Conservation (phyloP, 2,329 filamentous ascomycete genomes). For the Diaporthe vexans region DNA sequence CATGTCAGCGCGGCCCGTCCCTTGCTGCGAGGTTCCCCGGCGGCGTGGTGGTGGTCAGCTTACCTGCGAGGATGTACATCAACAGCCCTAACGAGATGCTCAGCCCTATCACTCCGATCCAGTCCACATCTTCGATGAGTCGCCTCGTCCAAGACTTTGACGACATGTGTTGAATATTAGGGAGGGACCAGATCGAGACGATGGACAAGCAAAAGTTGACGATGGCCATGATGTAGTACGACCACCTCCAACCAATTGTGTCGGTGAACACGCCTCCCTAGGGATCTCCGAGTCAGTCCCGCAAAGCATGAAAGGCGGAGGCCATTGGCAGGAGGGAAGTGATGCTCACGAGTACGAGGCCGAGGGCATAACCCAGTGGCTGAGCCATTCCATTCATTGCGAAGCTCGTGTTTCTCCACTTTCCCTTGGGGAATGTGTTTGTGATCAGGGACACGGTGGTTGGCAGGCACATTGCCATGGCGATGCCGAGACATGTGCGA, state of each 20-base stretch:
- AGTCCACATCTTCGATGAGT: constrained; percentile 62
- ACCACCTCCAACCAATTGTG: constrained; percentile 62
- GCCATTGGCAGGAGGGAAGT: background rate
- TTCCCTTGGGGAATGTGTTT: constrained; percentile 53
- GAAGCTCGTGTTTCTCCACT: constrained; percentile 57
- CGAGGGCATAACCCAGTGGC: constrained; percentile 62
- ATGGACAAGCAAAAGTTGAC: constrained; percentile 55
- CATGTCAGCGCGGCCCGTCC: constrained; percentile 16
- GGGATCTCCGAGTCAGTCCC: too few relatives aligned
- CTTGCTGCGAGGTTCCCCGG: background rate
- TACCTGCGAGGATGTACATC: constrained; percentile 63
- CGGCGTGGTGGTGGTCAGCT: constrained; percentile 15
- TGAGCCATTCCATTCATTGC: constrained; percentile 60
- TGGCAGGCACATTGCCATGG: constrained; percentile 55
- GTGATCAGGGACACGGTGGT: constrained; percentile 55
- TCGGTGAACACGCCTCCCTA: constrained; percentile 62
- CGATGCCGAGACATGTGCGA: constrained; percentile 51
- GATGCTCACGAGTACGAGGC: constrained; percentile 48
- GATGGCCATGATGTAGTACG: constrained; percentile 57
- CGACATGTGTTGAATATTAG: constrained; percentile 44
- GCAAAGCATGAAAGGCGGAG: background rate
- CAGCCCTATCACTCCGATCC: constrained; percentile 63
- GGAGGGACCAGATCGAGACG: constrained; percentile 54
- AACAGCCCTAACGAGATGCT: constrained; percentile 62
- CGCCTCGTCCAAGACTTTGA: constrained; percentile 48